These are phyloP conservation scores for Pseudogymnoascus sp. DNA, from an alignment of 2,329 filamentous ascomycete genomes.

Conservation along the genomic window DNA sequence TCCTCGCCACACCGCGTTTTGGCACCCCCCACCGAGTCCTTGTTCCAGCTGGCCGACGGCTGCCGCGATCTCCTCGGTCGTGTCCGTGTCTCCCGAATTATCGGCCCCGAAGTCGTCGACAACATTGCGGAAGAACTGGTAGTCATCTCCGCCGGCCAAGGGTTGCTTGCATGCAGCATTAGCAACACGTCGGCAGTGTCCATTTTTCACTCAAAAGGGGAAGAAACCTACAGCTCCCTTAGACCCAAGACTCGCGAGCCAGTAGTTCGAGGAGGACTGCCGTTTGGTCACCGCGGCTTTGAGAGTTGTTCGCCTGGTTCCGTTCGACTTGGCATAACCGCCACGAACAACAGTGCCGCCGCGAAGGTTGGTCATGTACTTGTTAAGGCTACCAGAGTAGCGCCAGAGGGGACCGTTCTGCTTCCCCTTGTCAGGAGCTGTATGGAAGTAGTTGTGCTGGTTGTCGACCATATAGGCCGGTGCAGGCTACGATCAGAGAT, in stretches of 20 bases:
- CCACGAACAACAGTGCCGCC: slow-evolving; percentile 15
- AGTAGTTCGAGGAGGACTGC: not conserved
- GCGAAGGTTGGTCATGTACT: slow-evolving; percentile 9
- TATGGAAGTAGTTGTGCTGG: slow-evolving; percentile 18
- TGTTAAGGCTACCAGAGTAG: slow-evolving; percentile 17
- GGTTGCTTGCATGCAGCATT: slow-evolving; percentile 16
- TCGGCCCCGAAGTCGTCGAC: slow-evolving; percentile 26
- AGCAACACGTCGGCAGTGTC: not conserved
- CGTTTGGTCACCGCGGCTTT: not conserved
- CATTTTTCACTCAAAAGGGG: not conserved
- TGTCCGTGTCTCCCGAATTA: too few relatives aligned
- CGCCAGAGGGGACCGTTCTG: slow-evolving; percentile 18
- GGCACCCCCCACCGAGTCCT: too few relatives aligned
- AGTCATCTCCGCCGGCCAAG: slow-evolving; percentile 7
- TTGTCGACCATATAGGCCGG: slow-evolving; percentile 23
- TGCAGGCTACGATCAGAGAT: slow-evolving; percentile 10
- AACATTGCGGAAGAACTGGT: not conserved
- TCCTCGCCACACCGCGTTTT: too few relatives aligned
- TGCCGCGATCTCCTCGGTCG: too few relatives aligned
- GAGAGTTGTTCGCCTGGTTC: not conserved
- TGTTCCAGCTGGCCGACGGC: too few relatives aligned
- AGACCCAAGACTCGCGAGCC: not conserved
- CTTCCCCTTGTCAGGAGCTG: slow-evolving; percentile 19
- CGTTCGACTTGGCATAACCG: slow-evolving; percentile 10
- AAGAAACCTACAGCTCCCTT: not conserved